Percentiles rank a stretch among this genome's conserved stretches.
Evolutionary conservation across 176 grass and related monocot genomes (phyloP).

Genomic region (Panicum miliaceum): DNA sequence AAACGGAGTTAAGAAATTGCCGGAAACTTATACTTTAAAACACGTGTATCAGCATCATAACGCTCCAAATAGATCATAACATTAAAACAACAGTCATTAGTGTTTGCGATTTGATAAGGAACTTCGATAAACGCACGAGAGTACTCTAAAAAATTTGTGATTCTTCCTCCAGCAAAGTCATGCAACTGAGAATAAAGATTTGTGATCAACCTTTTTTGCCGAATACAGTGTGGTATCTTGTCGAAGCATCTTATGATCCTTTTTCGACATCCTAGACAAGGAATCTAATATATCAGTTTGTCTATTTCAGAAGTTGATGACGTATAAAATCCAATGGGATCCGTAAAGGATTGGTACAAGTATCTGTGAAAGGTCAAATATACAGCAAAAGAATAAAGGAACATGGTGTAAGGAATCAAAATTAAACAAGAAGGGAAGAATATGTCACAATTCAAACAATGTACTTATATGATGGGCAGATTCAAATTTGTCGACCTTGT

Average conservation of each 20-base stretch:
- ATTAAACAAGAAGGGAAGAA: neutral
- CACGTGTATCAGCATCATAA: neutral
- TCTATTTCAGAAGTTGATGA: neutral
- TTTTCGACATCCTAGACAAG: too few relatives aligned
- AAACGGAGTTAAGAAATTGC: neutral
- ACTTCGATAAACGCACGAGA: neutral
- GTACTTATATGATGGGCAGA: too few relatives aligned
- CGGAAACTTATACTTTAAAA: neutral
- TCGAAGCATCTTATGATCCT: too few relatives aligned
- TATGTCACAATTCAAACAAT: neutral
- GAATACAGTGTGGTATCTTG: too few relatives aligned
- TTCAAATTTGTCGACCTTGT: neutral
- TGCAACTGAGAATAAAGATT: too few relatives aligned
- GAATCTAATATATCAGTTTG: neutral
- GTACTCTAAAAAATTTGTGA: neutral
- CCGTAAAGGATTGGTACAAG: neutral
- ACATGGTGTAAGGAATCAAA: neutral
- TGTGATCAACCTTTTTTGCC: neutral
- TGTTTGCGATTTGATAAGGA: neutral
- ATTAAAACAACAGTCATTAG: neutral
- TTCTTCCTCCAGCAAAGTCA: too few relatives aligned
- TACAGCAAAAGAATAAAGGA: constrained; percentile 4
- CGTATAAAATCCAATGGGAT: neutral
- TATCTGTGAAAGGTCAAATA: neutral
- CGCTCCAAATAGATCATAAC: neutral